phyloP scores from a whole-genome alignment of 805 yeast genomes.

The Alloascoidea africana region DNA sequence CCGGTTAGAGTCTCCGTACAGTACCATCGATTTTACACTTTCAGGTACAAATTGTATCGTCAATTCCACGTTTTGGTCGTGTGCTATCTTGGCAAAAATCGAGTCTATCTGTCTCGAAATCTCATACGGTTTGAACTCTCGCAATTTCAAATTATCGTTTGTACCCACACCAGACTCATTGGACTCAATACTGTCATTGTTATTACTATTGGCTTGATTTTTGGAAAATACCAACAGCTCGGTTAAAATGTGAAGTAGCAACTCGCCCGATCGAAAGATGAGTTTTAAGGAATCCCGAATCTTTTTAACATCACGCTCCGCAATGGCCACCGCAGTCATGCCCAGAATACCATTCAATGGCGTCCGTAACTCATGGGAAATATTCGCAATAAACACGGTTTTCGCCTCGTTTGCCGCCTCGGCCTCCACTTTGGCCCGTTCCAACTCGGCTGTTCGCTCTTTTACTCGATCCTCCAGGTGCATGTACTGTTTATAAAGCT shows the following conservation, averaged over 20 bases:
- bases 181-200: too few species aligned
- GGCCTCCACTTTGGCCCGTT: conserved; percentile 76
- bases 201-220: conserved; percentile 73
- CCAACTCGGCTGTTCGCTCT: conserved; percentile 76
- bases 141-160: too few species aligned
- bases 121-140: too few species aligned
- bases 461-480: conserved; percentile 80
- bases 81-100: too few species aligned
- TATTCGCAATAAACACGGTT: conserved; percentile 84
- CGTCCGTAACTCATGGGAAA: conserved; percentile 87
- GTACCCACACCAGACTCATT: too few species aligned
- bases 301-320: conserved; percentile 53
- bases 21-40: too few species aligned
- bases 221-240: conserved; percentile 87
- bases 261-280: conserved; percentile 84
- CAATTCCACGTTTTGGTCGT: too few species aligned
- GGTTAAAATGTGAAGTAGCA: conserved; percentile 75
- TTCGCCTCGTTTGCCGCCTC: conserved; percentile 95
- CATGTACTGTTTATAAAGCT: conserved; percentile 68
- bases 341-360: conserved; percentile 95
- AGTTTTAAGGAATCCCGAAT: conserved; percentile 66
- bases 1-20: conserved; percentile 82
- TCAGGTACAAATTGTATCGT: too few species aligned
- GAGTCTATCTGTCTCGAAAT: too few species aligned
- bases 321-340: conserved; percentile 89